Conservation (phyloP, 768 basidiomycete genomes). For the Plicaturopsis crispa region DNA sequence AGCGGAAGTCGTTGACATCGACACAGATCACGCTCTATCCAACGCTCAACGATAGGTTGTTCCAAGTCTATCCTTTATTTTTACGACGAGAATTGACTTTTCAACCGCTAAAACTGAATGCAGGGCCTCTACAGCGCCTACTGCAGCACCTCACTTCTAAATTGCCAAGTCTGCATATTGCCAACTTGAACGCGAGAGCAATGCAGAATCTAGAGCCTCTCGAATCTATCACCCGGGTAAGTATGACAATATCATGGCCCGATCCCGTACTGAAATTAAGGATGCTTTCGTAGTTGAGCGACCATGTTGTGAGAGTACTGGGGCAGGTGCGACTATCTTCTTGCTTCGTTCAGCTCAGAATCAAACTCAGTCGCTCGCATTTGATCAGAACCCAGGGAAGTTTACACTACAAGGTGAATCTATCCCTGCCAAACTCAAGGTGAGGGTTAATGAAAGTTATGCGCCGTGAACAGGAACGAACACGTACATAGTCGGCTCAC, state of each 20-base stretch:
- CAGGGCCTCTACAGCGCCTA: too few species aligned
- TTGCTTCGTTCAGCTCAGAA: not conserved
- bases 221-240: not conserved
- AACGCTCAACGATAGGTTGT: too few species aligned
- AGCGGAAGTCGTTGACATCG: too few species aligned
- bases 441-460: not conserved
- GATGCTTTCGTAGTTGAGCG: slow-evolving; percentile 45
- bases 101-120: too few species aligned
- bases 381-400: slow-evolving; percentile 71
- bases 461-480: slow-evolving; percentile 61
- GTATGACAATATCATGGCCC: not conserved
- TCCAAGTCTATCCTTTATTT: too few species aligned
- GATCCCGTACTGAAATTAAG: not conserved
- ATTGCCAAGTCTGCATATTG: too few species aligned
- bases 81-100: too few species aligned
- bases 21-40: too few species aligned
- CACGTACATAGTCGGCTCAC: slow-evolving; percentile 73
- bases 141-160: too few species aligned
- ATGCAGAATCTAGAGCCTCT: not conserved
- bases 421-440: not conserved
- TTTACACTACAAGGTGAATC: slow-evolving; percentile 72
- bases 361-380: slow-evolving; percentile 1
- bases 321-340: slow-evolving; percentile 58
- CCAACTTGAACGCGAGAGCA: too few species aligned
- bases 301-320: slow-evolving; percentile 58